These are phyloP conservation scores for Umbelopsis ramanniana DNA, from an alignment of 192 early-diverging fungal species.

Conservation along the genomic window DNA sequence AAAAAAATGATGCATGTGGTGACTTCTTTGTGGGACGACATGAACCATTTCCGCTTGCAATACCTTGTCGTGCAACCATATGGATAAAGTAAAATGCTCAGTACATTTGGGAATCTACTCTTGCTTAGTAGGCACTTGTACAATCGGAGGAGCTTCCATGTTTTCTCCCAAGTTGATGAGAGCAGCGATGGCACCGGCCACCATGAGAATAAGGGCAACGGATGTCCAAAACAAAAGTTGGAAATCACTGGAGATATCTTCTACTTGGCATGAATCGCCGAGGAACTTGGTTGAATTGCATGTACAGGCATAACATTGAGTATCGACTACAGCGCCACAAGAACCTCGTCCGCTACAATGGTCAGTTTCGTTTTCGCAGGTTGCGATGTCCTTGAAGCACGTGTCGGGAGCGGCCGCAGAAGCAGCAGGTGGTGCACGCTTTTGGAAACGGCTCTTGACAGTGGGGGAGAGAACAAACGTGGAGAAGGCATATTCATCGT, in stretches of 20 bases:
- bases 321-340: constrained; percentile 16
- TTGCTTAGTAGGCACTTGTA: constrained; percentile 9
- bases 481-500: constrained; percentile 7
- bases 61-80: too few relatives aligned
- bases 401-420: not conserved
- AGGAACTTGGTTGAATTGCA: constrained; percentile 19
- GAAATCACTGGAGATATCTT: constrained; percentile 32
- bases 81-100: too few relatives aligned
- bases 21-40: not conserved
- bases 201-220: constrained; percentile 28
- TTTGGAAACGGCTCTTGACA: constrained; percentile 8
- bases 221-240: constrained; percentile 44
- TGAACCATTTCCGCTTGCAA: not conserved
- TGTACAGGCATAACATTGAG: constrained; percentile 29
- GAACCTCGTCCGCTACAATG: constrained; percentile 22
- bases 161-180: not conserved
- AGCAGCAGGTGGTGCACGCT: constrained; percentile 16
- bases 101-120: constrained; percentile 1
- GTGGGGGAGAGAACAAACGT: constrained; percentile 32
- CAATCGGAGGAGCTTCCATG: not conserved
- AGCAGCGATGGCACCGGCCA: constrained; percentile 25
- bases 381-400: constrained; percentile 7
- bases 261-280: constrained; percentile 28
- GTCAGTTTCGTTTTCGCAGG: constrained; percentile 27
- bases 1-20: not conserved